Base-by-base conservation (phyloP, 2,329 filamentous ascomycete species). In the Pezicula carpinea region DNA sequence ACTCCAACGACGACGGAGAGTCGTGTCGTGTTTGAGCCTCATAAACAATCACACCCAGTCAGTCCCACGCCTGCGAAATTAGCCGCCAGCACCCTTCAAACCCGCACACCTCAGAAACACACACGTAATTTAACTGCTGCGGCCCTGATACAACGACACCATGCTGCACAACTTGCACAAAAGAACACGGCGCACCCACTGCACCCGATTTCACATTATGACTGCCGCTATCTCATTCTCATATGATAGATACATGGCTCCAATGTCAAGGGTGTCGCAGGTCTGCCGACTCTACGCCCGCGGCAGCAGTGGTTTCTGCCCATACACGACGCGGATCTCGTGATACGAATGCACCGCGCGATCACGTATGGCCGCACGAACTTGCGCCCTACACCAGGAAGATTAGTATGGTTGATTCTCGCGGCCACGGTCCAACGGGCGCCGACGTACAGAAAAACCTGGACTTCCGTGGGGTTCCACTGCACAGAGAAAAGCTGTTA, bases 391-490 rank as follows among this genome's bases (percentile, higher is more conserved):
- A 41, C 10, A 32, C 6, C 10, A 29, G 10, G 13, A 29, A 29
- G 26, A 29, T 29, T 29, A 29, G 26, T 10, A 29, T 29, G 10
- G 26, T 29, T 29, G 10, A 11, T 13, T 29, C 26, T 29, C 26
- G n/a, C n/a, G n/a, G n/a, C n/a, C n/a, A n/a, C n/a, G n/a, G n/a
- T n/a, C n/a, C n/a, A n/a, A n/a, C n/a, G n/a, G n/a, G n/a, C n/a
- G 33, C 21, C 3, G 11, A 53, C 56, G 40, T 47, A 54, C 58
- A 56, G 43, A 29, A 57, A 56, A 17, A 59, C 46, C 14, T 58
- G 53, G 18, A 60, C 53, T 49, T 59, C 51, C 11, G 48, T 41
- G 7, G 49, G 18, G 31, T 26, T 53, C 57, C 56, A 57, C 54
- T 59, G 33, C 47, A 17, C 26, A 29, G 10, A 36, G 13, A 26